Conservation (phyloP, 805 yeast genomes). For the Kodamaea sagamina region DNA sequence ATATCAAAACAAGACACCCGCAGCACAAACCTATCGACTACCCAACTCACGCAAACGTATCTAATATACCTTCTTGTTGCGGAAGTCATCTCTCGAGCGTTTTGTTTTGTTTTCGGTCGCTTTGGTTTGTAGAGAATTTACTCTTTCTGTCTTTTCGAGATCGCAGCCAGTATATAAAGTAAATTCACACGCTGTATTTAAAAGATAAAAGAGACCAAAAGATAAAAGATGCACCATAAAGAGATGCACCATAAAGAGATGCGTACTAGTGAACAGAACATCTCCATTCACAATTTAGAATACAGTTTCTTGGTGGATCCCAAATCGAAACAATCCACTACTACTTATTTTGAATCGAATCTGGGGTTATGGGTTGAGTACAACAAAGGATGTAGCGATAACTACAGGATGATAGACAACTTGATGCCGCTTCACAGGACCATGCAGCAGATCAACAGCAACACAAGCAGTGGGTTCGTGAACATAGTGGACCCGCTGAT, state of each 20-base stretch:
- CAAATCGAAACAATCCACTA: constrained; percentile 14
- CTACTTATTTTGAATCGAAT: constrained; percentile 28
- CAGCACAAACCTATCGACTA: too few species aligned
- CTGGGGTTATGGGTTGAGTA: constrained; percentile 37
- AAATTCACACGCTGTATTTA: too few species aligned
- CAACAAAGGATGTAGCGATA: constrained; percentile 10
- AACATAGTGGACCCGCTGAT: constrained; percentile 34
- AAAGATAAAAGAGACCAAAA: too few species aligned
- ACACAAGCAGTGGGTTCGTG: constrained; percentile 9
- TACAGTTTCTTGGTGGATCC: constrained; percentile 29
- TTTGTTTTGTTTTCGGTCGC: too few species aligned
- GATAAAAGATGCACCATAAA: too few species aligned
- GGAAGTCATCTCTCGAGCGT: too few species aligned
- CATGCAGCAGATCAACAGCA: constrained; percentile 13
- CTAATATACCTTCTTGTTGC: too few species aligned
- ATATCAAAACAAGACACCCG: too few species aligned
- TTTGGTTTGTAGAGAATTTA: too few species aligned
- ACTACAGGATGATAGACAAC: constrained; percentile 32
- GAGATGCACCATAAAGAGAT: not conserved
- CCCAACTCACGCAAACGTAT: too few species aligned
- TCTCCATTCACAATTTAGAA: constrained; percentile 28
- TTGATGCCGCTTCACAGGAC: constrained; percentile 19
- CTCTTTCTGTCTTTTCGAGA: too few species aligned
- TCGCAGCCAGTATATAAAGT: too few species aligned
- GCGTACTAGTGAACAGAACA: constrained; percentile 3